These are phyloP conservation scores for Pseudofabraea citricarpa DNA, from an alignment of 2,329 filamentous ascomycete genomes.

Conservation along the genomic window DNA sequence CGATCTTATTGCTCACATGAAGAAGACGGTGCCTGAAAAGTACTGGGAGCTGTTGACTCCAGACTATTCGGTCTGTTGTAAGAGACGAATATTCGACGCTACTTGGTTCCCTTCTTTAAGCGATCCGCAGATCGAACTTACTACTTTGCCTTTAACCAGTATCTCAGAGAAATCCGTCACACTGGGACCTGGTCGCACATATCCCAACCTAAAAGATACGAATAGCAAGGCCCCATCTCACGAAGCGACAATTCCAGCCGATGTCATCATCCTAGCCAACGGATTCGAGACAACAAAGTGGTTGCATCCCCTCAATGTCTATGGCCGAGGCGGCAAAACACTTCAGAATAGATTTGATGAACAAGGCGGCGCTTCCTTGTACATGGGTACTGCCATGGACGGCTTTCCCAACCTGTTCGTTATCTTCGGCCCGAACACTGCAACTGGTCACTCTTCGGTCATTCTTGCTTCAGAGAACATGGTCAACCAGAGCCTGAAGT, in stretches of 20 bases:
- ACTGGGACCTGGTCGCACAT: constrained; percentile 43
- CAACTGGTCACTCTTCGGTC: constrained; percentile 51
- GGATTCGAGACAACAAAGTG: constrained; percentile 51
- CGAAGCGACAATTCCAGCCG: constrained; percentile 42
- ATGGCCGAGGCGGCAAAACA: constrained; percentile 40
- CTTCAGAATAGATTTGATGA: constrained; percentile 48
- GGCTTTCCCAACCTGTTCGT: constrained; percentile 57
- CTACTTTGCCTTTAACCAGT: constrained; percentile 42
- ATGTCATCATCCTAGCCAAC: constrained; percentile 53
- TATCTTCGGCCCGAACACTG: constrained; percentile 54
- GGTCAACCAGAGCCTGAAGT: constrained; percentile 47
- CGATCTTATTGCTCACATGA: constrained; percentile 39
- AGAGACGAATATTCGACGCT: constrained; percentile 49
- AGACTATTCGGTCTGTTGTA: constrained; percentile 52
- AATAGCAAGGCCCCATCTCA: constrained; percentile 20
- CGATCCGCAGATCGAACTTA: constrained; percentile 45
- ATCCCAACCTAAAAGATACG: constrained; percentile 29
- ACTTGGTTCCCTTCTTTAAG: constrained; percentile 45
- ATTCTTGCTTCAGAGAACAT: constrained; percentile 53
- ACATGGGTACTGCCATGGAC: constrained; percentile 51
- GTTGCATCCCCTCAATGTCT: constrained; percentile 48
- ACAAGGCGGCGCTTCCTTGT: constrained; percentile 51
- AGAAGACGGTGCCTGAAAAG: constrained; percentile 42
- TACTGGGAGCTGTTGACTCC: constrained; percentile 55
- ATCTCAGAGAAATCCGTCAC: constrained; percentile 43